Conservation (phyloP, 805 yeast species). For the Ogataea sp. region DNA sequence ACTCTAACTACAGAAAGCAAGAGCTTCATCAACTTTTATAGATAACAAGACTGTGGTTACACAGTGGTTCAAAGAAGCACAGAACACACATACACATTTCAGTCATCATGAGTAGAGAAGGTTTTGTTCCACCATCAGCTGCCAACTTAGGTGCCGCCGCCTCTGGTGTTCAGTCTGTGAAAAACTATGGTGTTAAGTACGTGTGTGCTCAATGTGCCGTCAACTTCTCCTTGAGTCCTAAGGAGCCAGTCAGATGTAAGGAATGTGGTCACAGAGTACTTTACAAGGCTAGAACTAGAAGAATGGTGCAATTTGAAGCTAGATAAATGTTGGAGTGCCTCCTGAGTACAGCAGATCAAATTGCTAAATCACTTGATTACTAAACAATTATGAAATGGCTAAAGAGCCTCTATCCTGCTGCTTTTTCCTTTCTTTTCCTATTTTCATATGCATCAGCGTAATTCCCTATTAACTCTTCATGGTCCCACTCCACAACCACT, state of each 20-base stretch:
- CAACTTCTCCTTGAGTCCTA: slow-evolving; percentile 76
- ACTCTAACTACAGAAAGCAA: too few relatives aligned
- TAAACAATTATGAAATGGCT: too few relatives aligned
- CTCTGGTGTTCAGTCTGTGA: slow-evolving; percentile 57
- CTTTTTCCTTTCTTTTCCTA: too few relatives aligned
- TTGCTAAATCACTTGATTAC: too few relatives aligned
- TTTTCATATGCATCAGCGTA: too few relatives aligned
- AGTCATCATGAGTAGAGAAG: slow-evolving; percentile 56
- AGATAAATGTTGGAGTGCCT: slow-evolving; percentile 32
- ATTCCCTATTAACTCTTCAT: too few relatives aligned
- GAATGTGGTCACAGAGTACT: slow-evolving; percentile 98
- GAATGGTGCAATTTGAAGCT: slow-evolving; percentile 90
- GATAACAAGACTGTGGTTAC: too few relatives aligned
- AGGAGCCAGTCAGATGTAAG: slow-evolving; percentile 96
- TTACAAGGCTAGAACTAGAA: slow-evolving; percentile 93
- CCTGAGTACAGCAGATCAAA: neutral
- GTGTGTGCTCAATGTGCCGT: slow-evolving; percentile 96
- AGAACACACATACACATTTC: neutral
- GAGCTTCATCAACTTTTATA: too few relatives aligned
- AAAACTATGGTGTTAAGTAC: slow-evolving; percentile 81
- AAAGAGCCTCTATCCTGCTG: too few relatives aligned
- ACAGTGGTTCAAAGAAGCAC: too few relatives aligned
- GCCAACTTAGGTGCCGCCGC: slow-evolving; percentile 77
- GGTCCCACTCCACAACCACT: too few relatives aligned
- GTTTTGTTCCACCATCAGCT: slow-evolving; percentile 75